phyloP scores from a whole-genome alignment of 2,329 filamentous ascomycete genomes.

The Colletotrichum chrysophilum region DNA sequence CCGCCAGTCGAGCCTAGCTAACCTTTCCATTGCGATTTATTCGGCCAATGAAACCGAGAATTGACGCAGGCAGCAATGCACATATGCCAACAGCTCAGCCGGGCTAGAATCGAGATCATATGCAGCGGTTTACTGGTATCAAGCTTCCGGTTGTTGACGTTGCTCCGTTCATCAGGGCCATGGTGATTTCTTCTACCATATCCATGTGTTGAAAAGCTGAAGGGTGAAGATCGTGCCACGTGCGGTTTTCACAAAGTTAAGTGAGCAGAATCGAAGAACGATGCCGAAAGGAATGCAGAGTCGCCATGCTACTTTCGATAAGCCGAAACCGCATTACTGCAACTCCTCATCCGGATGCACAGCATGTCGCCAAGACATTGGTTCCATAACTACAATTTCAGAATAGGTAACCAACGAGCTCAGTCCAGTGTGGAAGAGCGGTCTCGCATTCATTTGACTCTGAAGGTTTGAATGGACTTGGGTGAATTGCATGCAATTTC shows the following conservation, averaged over 20 bases:
- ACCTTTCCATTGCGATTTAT: background rate
- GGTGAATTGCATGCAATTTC: background rate
- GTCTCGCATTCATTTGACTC: background rate
- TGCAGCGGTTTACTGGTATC: background rate
- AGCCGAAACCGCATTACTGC: background rate
- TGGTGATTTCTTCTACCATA: background rate
- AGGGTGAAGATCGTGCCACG: background rate
- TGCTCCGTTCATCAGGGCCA: background rate
- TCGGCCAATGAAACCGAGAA: background rate
- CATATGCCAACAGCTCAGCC: background rate
- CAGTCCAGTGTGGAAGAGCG: background rate
- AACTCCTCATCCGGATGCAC: background rate
- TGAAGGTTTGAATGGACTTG: background rate
- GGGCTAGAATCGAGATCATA: background rate
- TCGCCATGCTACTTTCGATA: background rate
- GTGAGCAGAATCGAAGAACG: background rate
- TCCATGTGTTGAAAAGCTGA: background rate
- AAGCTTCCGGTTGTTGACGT: background rate
- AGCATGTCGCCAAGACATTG: background rate
- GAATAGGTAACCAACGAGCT: background rate
- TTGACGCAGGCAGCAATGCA: background rate
- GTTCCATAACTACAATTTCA: background rate
- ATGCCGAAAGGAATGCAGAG: background rate
- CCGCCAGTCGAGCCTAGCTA: background rate
- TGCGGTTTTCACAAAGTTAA: background rate